These are phyloP conservation scores for Fistulifera solaris DNA, from an alignment of 108 stramenopile species.

Conservation along the genomic window DNA sequence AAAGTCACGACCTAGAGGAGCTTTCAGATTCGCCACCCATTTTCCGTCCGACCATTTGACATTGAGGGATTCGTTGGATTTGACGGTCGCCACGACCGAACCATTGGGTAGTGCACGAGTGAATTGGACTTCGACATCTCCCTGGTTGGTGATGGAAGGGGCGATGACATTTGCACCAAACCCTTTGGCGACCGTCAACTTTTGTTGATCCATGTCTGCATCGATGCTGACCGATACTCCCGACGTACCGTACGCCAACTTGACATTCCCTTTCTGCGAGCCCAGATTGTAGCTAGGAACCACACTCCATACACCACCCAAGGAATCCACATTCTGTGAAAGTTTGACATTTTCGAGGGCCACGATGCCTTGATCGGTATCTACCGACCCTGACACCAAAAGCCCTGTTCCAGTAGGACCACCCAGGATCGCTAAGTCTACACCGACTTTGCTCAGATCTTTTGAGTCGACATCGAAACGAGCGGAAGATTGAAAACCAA, in stretches of 20 bases:
- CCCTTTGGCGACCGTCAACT: conserved; percentile 24
- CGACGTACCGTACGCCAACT: conserved; percentile 23
- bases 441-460: conserved; percentile 12
- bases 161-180: conserved; percentile 18
- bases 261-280: conserved; percentile 11
- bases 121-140: conserved; percentile 17
- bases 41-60: conserved; percentile 42
- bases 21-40: conserved; percentile 34
- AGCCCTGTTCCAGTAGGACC: conserved; percentile 13
- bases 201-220: conserved; percentile 12
- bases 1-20: conserved; percentile 14
- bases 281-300: conserved; percentile 30
- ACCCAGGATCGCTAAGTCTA: conserved; percentile 21
- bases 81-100: conserved; percentile 27
- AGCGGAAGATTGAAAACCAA: conserved; percentile 16
- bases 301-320: conserved; percentile 21
- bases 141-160: conserved; percentile 21
- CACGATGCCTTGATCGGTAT: conserved; percentile 16
- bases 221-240: conserved; percentile 20
- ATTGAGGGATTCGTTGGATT: conserved; percentile 30
- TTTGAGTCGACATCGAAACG: conserved; percentile 23
- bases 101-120: conserved; percentile 6
- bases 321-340: conserved; percentile 17
- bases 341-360: conserved; percentile 21
- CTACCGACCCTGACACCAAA: conserved; percentile 23